These are phyloP conservation scores for Tolypocladium ovalisporum DNA, from an alignment of 2,329 filamentous ascomycete species.

Conservation along the genomic window DNA sequence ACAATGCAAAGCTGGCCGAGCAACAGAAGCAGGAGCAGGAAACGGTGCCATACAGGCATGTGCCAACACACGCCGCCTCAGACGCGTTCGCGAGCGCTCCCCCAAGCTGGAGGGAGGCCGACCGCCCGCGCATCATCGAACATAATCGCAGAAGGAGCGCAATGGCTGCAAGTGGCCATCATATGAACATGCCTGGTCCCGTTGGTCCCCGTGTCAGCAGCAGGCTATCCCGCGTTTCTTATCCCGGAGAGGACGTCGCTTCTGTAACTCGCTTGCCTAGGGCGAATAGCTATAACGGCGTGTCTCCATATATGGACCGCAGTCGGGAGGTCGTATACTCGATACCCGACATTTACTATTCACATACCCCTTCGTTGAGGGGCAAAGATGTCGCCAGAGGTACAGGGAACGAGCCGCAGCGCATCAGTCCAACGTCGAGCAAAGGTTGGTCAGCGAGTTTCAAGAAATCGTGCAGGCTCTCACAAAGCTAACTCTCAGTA, in stretches of 20 bases:
- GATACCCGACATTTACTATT: constrained; percentile 11
- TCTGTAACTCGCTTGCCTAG: constrained; percentile 28
- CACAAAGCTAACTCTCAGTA: neutral
- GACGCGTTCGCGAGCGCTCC: constrained; percentile 47
- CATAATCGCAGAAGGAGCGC: constrained; percentile 38
- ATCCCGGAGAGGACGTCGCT: constrained; percentile 28
- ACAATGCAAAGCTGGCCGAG: constrained; percentile 35
- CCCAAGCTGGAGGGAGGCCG: constrained; percentile 35
- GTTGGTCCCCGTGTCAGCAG: constrained; percentile 34
- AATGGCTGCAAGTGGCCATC: constrained; percentile 29
- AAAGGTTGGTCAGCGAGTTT: constrained; percentile 20
- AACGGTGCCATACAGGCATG: constrained; percentile 41
- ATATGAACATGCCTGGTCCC: constrained; percentile 25
- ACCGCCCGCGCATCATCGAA: constrained; percentile 36
- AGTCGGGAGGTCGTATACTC: constrained; percentile 21
- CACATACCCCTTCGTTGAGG: constrained; percentile 21
- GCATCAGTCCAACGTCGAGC: constrained; percentile 25
- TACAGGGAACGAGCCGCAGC: constrained; percentile 18
- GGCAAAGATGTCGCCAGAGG: constrained; percentile 30
- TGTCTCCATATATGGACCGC: constrained; percentile 16
- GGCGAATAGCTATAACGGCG: constrained; percentile 31
- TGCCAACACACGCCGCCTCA: constrained; percentile 49
- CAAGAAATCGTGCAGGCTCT: no score
- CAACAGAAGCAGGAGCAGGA: constrained; percentile 30
- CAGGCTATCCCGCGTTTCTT: constrained; percentile 35